Conservation (phyloP, 2,329 filamentous ascomycete species). For the Fusarium tupiense region DNA sequence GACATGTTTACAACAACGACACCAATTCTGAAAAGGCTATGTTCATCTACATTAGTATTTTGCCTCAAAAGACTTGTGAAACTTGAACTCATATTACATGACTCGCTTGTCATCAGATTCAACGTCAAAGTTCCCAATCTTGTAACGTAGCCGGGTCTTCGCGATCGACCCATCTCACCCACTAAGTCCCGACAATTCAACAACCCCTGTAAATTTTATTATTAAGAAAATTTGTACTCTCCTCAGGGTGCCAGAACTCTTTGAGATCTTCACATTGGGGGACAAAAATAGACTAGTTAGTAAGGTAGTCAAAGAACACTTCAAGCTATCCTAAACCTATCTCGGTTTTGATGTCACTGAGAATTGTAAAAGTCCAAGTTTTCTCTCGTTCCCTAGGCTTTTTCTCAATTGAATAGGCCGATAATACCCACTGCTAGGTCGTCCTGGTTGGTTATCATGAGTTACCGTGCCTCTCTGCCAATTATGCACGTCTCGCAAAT, state of each 20-base stretch:
- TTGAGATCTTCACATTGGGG: not conserved
- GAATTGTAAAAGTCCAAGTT: not conserved
- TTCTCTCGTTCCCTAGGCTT: not conserved
- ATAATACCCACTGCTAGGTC: not conserved
- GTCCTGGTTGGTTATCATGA: not conserved
- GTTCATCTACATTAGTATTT: not conserved
- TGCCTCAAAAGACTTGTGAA: not conserved
- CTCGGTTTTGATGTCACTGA: not conserved
- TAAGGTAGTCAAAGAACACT: not conserved
- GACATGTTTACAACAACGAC: not conserved
- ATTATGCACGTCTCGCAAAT: slow-evolving; percentile 2
- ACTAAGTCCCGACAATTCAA: slow-evolving; percentile 15
- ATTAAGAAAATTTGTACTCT: slow-evolving; percentile 1
- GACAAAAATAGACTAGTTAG: not conserved
- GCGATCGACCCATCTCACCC: slow-evolving; percentile 34
- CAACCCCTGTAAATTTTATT: slow-evolving; percentile 18
- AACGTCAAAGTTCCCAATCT: slow-evolving; percentile 29
- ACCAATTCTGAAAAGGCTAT: not conserved
- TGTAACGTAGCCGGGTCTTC: slow-evolving; percentile 24
- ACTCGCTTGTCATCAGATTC: slow-evolving; percentile 31
- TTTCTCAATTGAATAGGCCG: not conserved
- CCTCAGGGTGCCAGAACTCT: not conserved
- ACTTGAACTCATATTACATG: slow-evolving; percentile 19
- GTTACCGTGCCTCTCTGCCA: slow-evolving; percentile 10
- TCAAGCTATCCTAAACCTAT: not conserved